These are phyloP conservation scores for Cutaneotrichosporon sp. DNA, from an alignment of 1,284 basidiomycete genomes.

Conservation along the genomic window DNA sequence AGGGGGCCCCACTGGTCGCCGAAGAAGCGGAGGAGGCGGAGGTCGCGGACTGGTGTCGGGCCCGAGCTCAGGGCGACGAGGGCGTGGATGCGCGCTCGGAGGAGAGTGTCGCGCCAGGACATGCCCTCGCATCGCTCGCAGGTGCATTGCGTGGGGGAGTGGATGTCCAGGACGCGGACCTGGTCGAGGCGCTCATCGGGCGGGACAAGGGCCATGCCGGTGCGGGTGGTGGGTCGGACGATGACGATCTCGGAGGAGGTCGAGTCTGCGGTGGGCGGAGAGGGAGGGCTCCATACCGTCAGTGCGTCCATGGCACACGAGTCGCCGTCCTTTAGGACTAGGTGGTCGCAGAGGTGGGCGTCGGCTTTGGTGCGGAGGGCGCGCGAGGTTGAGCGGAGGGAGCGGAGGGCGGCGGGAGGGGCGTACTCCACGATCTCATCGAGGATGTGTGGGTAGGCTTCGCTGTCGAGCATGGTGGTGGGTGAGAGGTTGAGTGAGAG, in stretches of 20 bases:
- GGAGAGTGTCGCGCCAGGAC: too few relatives aligned
- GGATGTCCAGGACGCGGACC: background rate
- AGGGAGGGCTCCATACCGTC: background rate
- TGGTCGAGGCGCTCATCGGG: background rate
- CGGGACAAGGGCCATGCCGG: background rate
- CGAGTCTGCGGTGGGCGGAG: background rate
- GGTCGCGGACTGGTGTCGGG: too few relatives aligned
- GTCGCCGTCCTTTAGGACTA: slow-evolving; percentile 6
- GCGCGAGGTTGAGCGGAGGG: slow-evolving; percentile 12
- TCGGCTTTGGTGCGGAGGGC: slow-evolving; percentile 13
- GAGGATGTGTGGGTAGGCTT: slow-evolving; percentile 17
- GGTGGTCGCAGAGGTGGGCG: slow-evolving; percentile 10
- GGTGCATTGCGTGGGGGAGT: background rate
- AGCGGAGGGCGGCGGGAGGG: background rate
- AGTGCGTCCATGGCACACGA: background rate
- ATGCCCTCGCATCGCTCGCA: too few relatives aligned
- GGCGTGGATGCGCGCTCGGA: too few relatives aligned
- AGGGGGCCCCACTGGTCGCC: too few relatives aligned
- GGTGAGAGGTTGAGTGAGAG: too few relatives aligned
- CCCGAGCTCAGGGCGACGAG: too few relatives aligned
- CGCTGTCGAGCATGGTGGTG: background rate
- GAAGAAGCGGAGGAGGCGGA: too few relatives aligned
- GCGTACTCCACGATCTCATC: slow-evolving; percentile 7
- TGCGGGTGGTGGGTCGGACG: background rate
- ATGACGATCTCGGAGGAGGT: background rate